Percentiles rank a stretch among this genome's conserved stretches.
Conservation (phyloP, 2,329 filamentous ascomycete species). For the Epichloe baconii region DNA sequence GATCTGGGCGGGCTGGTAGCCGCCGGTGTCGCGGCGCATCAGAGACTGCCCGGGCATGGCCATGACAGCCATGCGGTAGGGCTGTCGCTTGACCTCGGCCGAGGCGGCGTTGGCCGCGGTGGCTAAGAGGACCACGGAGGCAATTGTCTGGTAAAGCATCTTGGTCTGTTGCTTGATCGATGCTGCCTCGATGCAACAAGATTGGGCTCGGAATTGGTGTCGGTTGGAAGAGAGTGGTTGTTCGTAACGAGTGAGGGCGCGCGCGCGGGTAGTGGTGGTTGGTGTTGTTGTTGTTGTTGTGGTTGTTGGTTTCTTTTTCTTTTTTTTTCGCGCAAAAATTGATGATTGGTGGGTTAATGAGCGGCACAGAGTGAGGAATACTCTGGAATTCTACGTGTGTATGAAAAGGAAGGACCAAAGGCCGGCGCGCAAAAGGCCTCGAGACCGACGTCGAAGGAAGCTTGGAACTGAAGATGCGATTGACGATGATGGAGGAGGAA, state of each 20-base stretch:
- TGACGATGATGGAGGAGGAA: not conserved
- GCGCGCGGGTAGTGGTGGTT: not conserved
- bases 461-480: not conserved
- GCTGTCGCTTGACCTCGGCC: slow-evolving; percentile 13
- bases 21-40: slow-evolving; percentile 29
- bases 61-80: slow-evolving; percentile 25
- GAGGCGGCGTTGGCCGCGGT: slow-evolving; percentile 20
- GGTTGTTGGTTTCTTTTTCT: not conserved
- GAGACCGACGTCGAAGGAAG: not conserved
- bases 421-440: not conserved
- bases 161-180: too few species aligned
- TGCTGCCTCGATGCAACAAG: too few species aligned
- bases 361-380: slow-evolving; percentile 12
- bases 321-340: not conserved
- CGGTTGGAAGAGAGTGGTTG: not conserved
- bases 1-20: slow-evolving; percentile 35
- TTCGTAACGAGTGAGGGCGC: not conserved
- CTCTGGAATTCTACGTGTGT: slow-evolving; percentile 11
- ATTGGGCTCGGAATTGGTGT: too few species aligned
- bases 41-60: slow-evolving; percentile 27
- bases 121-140: slow-evolving; percentile 18
- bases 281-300: not conserved
- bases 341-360: not conserved
- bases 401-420: not conserved
- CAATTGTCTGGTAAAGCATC: slow-evolving; percentile 21